phyloP scores from a whole-genome alignment of 805 yeast species.

The Ogataea degrootiae region DNA sequence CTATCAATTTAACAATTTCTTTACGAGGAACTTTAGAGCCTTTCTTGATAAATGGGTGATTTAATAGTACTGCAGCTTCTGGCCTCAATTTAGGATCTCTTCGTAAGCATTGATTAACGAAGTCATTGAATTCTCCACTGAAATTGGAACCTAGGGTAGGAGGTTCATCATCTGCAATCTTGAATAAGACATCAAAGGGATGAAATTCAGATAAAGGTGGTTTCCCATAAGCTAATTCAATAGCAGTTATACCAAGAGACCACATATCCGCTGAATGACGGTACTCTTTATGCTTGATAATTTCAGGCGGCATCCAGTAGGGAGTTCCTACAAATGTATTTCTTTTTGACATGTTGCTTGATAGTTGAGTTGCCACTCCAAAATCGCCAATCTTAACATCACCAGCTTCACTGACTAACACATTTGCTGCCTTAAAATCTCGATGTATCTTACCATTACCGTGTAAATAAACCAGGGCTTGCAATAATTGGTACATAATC shows the following conservation, averaged over 20 bases:
- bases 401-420: conserved; percentile 63
- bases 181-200: conserved; percentile 51
- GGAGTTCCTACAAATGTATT: conserved; percentile 59
- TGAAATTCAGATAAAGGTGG: conserved; percentile 60
- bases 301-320: conserved; percentile 64
- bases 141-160: conserved; percentile 36
- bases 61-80: conserved; percentile 53
- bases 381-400: conserved; percentile 90
- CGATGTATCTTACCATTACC: conserved; percentile 77
- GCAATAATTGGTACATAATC: conserved; percentile 49
- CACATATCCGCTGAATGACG: conserved; percentile 74
- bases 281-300: conserved; percentile 48
- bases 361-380: conserved; percentile 83
- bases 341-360: conserved; percentile 48
- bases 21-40: conserved; percentile 33
- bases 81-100: conserved; percentile 69
- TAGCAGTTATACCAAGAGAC: conserved; percentile 77
- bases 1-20: conserved; percentile 35
- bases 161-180: conserved; percentile 45
- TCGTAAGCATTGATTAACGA: conserved; percentile 64
- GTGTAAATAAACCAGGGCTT: conserved; percentile 65
- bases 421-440: conserved; percentile 92
- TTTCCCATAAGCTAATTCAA: conserved; percentile 64
- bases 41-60: conserved; percentile 54
- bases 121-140: conserved; percentile 50